Conservation (phyloP, 768 basidiomycete genomes). For the Termitomyces sp. region DNA sequence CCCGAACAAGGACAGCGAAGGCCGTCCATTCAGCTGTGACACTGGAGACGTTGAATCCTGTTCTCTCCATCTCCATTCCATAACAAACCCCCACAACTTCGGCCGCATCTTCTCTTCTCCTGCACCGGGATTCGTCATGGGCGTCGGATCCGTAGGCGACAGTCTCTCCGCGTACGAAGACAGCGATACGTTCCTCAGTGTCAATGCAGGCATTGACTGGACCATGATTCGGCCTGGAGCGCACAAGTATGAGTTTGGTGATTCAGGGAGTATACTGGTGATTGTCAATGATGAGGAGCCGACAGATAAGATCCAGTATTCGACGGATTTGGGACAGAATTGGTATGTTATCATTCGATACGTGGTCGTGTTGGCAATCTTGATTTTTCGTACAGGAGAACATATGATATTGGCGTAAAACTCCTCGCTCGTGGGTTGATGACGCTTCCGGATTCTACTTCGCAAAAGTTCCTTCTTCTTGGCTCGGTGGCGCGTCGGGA, state of each 20-base stretch:
- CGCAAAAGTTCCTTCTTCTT: conserved; percentile 90
- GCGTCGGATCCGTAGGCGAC: conserved; percentile 84
- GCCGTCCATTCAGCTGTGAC: conserved; percentile 60
- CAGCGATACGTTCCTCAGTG: conserved; percentile 90
- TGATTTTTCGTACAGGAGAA: conserved; percentile 43
- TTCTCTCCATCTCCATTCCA: conserved; percentile 88
- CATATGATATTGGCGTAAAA: conserved; percentile 61
- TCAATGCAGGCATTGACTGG: conserved; percentile 87
- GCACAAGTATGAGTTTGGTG: conserved; percentile 96
- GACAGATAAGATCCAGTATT: conserved; percentile 67
- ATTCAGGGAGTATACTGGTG: conserved; percentile 75
- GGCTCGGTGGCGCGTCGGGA: conserved; percentile 68
- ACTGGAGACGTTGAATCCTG: conserved; percentile 51
- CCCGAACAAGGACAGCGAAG: conserved; percentile 52
- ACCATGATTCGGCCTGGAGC: conserved; percentile 66
- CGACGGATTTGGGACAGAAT: conserved; percentile 71
- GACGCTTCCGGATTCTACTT: conserved; percentile 92
- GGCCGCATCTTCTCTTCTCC: conserved; percentile 93
- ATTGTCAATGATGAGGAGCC: conserved; percentile 81
- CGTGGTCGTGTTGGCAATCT: not conserved
- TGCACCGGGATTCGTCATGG: conserved; percentile 94
- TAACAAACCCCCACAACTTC: conserved; percentile 88
- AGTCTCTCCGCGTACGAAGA: conserved; percentile 69
- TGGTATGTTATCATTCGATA: conserved; percentile 46
- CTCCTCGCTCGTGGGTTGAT: conserved; percentile 74